A percentile compares a stretch with the other conserved stretches of the same genome.
phyloP scores from a whole-genome alignment of 176 grass and related monocot genomes.

The Poa annua region DNA sequence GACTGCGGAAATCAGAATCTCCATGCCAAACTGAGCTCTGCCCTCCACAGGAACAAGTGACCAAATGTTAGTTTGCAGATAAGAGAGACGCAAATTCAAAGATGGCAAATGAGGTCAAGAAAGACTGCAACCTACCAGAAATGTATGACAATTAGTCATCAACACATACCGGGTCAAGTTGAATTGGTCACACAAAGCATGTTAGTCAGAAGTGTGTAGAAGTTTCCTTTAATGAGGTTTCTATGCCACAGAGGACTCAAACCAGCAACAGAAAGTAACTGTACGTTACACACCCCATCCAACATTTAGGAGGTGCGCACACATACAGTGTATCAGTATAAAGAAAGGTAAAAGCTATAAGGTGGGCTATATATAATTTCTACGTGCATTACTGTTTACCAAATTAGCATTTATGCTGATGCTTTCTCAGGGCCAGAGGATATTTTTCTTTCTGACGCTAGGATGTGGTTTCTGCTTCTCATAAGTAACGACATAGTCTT shows the following conservation, averaged over 20 bases:
- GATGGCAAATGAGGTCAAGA: slow-evolving; percentile 7
- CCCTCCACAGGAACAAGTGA: slow-evolving; percentile 12
- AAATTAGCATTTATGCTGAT: not conserved
- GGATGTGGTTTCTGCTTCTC: not conserved
- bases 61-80: not conserved
- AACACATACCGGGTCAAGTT: not conserved
- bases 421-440: not conserved
- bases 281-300: not conserved
- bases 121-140: not conserved
- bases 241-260: not conserved
- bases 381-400: not conserved
- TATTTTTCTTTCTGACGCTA: slow-evolving; percentile 5
- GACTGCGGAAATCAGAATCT: slow-evolving; percentile 32
- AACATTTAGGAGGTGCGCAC: not conserved
- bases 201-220: not conserved
- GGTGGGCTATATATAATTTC: not conserved
- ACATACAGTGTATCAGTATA: not conserved
- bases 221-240: not conserved
- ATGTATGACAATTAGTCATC: not conserved
- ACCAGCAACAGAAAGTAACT: slow-evolving; percentile 2
- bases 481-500: slow-evolving; percentile 23
- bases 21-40: slow-evolving; percentile 1
- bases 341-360: not conserved
- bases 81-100: not conserved
- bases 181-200: not conserved